A percentile compares a stretch with the other conserved stretches of the same genome.
These are phyloP conservation scores for Misopates orontium DNA, from an alignment of 257 asterid genomes.

Conservation along the genomic window DNA sequence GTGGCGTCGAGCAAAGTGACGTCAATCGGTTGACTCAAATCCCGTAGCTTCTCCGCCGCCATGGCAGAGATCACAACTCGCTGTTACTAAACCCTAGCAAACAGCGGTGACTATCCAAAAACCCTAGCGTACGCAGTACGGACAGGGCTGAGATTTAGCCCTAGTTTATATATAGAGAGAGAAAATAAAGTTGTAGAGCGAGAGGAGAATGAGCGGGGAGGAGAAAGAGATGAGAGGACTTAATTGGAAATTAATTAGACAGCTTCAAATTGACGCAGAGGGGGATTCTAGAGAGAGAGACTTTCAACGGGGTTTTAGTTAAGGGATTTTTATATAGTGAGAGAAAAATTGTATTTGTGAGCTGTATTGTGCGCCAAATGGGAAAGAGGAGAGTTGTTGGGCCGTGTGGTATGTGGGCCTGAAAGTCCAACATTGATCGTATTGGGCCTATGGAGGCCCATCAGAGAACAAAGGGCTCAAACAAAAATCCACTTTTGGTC, in stretches of 20 bases:
- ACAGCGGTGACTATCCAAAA: constrained; percentile 18
- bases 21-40: constrained; percentile 88
- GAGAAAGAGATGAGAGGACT: constrained; percentile 16
- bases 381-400: too few species aligned
- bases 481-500: too few species aligned
- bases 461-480: too few species aligned
- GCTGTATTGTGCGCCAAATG: too few species aligned
- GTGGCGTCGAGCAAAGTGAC: constrained; percentile 89
- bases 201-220: constrained; percentile 6
- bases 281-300: constrained; percentile 29
- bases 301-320: constrained; percentile 40
- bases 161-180: constrained; percentile 14
- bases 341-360: too few species aligned
- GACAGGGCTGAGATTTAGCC: constrained; percentile 28
- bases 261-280: constrained; percentile 65
- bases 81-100: constrained; percentile 41
- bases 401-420: too few species aligned
- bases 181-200: constrained; percentile 8
- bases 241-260: constrained; percentile 38
- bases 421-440: too few species aligned
- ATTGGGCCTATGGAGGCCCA: too few species aligned
- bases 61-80: constrained; percentile 38
- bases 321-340: constrained; percentile 37
- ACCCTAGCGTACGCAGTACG: constrained; percentile 37
- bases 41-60: constrained; percentile 88